These are phyloP conservation scores for Arthrobotrys conoides DNA, from an alignment of 2,329 filamentous ascomycete genomes.

Conservation along the genomic window DNA sequence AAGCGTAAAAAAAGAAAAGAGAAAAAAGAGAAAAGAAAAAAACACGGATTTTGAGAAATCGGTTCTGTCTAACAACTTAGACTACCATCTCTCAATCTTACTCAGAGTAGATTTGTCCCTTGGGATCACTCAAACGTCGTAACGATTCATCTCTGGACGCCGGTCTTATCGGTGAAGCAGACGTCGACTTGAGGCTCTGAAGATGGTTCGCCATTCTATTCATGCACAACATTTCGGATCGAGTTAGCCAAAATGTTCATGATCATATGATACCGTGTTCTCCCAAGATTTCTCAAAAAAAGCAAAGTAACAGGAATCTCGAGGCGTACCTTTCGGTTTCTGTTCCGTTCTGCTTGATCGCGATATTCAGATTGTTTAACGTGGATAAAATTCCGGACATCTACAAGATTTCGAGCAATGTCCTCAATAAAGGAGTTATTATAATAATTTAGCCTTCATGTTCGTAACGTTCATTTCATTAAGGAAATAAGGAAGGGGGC, in stretches of 20 bases:
- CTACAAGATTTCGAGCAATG: conserved; percentile 46
- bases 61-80: background rate
- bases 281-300: conserved; percentile 20
- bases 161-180: conserved; percentile 32
- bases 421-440: conserved; percentile 43
- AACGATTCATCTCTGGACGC: conserved; percentile 2
- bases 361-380: conserved; percentile 52
- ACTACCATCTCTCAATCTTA: conserved; percentile 2
- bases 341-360: conserved; percentile 57
- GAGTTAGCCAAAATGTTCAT: conserved; percentile 29
- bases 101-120: background rate
- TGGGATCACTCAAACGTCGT: background rate
- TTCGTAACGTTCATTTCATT: conserved; percentile 31
- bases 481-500: conserved; percentile 16
- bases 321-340: conserved; percentile 59
- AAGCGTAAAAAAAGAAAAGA: background rate
- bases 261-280: conserved; percentile 18
- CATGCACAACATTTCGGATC: background rate
- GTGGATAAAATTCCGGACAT: conserved; percentile 60
- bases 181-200: conserved; percentile 49
- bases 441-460: conserved; percentile 57
- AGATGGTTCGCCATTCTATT: conserved; percentile 56
- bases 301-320: conserved; percentile 7
- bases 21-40: background rate
- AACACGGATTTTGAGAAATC: too few species aligned